Evolutionary conservation across 495 filamentous ascomycete genomes (phyloP).

Genomic region (Zalerion maritima): DNA sequence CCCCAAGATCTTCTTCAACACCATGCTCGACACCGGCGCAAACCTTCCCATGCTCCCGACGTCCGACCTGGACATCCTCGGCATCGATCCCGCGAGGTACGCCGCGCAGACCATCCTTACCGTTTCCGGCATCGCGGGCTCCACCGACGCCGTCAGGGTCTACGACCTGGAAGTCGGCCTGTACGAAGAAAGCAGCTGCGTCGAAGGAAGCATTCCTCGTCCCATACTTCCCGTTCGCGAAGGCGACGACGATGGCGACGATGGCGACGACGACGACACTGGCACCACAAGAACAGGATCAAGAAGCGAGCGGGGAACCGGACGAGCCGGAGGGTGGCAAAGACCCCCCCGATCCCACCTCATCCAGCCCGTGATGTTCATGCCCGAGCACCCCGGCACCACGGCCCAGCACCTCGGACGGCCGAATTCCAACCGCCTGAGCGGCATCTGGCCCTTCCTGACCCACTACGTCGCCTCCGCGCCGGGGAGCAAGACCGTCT

Average conservation of each 20-base stretch:
- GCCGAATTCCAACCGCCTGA: conserved; percentile 27
- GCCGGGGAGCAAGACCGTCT: conserved; percentile 20
- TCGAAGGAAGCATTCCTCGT: no score
- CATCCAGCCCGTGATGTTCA: neutral
- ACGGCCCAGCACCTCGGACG: no score
- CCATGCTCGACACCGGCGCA: conserved; percentile 30
- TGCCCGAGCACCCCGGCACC: neutral
- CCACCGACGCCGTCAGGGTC: conserved; percentile 5
- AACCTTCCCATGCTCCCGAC: conserved; percentile 23
- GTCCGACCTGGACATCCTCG: conserved; percentile 19
- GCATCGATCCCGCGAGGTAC: conserved; percentile 20
- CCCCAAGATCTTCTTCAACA: conserved; percentile 13
- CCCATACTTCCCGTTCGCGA: neutral
- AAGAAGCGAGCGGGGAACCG: conserved; percentile 10
- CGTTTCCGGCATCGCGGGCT: conserved; percentile 12
- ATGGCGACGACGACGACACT: conserved; percentile 7
- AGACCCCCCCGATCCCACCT: neutral
- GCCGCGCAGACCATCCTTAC: conserved; percentile 19
- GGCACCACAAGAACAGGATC: conserved; percentile 13
- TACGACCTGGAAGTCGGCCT: conserved; percentile 30
- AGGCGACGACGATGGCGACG: conserved; percentile 8
- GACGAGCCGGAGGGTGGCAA: neutral
- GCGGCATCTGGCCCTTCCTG: conserved; percentile 28
- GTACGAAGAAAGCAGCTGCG: conserved; percentile 6
- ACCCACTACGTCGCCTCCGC: conserved; percentile 25